phyloP scores from a whole-genome alignment of 306 rosid genomes.

The Alnus glutinosa region DNA sequence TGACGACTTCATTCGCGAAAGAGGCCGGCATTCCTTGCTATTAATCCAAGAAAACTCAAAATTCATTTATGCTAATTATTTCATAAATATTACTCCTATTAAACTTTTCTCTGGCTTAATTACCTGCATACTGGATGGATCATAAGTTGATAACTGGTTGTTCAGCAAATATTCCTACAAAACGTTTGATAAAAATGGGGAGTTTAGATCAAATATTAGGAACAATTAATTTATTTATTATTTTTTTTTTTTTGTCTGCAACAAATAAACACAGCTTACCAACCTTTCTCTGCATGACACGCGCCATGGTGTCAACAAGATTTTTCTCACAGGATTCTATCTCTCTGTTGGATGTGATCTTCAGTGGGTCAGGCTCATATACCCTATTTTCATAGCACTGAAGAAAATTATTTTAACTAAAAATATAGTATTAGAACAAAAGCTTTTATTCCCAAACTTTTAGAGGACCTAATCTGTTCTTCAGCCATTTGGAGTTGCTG shows the following conservation, averaged over 20 bases:
- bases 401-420: too few relatives aligned
- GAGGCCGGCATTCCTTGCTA: slow-evolving; percentile 50
- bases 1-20: slow-evolving; percentile 46
- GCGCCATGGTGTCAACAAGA: slow-evolving; percentile 57
- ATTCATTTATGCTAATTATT: background rate
- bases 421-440: background rate
- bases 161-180: slow-evolving; percentile 58
- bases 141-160: slow-evolving; percentile 56
- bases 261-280: background rate
- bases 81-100: background rate
- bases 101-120: background rate
- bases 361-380: slow-evolving; percentile 69
- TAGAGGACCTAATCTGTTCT: slow-evolving; percentile 68
- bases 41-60: background rate
- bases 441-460: background rate
- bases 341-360: slow-evolving; percentile 61
- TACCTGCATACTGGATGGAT: slow-evolving; percentile 61
- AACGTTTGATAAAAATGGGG: too few relatives aligned
- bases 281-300: slow-evolving; percentile 84
- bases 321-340: slow-evolving; percentile 65
- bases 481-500: slow-evolving; percentile 82
- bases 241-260: background rate
- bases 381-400: slow-evolving; percentile 34
- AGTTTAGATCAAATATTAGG: background rate
- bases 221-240: background rate